Evolutionary conservation across 306 rosid species (phyloP), one percentile per base, ranked within the genome.

Genomic region (Prunus mira): DNA sequence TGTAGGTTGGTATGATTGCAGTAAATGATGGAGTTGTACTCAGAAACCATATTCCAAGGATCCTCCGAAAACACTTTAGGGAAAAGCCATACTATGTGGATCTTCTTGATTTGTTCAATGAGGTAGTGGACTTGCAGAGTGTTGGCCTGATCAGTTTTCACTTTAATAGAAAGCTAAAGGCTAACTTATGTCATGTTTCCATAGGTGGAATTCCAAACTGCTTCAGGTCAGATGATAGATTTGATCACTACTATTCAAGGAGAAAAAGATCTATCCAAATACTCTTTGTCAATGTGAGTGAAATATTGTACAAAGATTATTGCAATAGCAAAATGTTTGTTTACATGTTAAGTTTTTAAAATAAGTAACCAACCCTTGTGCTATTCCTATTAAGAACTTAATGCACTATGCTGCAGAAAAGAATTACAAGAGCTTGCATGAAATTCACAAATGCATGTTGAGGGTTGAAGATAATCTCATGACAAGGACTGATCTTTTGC

Each of bases 181-280:
- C 28, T 60, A 45, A 45, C 28, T 15, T 43, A 60, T 58, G 43
- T 61, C 24, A 28, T n/a, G 30, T 15, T 47, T 57, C 19, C 1
- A 5, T 45, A 93, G 96, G 98, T 93, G 72, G 98, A 91, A 74
- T 93, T 91, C 75, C 97, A 90, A 82, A 93, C 97, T 65, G 91
- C 93, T 75, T 86, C 92, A 17, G 98, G 98, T 79, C 96, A 91
- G 86, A 85, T 91, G 98, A 90, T 93, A 67, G 98, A 93, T 86
- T 79, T 93, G 83, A 91, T 93, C 77, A 88, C 97, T 70, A 87
- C 93, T 18, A 76, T 91, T 54, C 89, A 88, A 76, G 96, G 98
- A 78, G 97, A 88, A 79, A 91, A 91, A 72, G 94, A 93, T 67
- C 84, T 90, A 50, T 87, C 91, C 72, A 90, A 91, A 75, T 89